Conservation (phyloP, 805 yeast species). For the Candida pseudofarinosa region DNA sequence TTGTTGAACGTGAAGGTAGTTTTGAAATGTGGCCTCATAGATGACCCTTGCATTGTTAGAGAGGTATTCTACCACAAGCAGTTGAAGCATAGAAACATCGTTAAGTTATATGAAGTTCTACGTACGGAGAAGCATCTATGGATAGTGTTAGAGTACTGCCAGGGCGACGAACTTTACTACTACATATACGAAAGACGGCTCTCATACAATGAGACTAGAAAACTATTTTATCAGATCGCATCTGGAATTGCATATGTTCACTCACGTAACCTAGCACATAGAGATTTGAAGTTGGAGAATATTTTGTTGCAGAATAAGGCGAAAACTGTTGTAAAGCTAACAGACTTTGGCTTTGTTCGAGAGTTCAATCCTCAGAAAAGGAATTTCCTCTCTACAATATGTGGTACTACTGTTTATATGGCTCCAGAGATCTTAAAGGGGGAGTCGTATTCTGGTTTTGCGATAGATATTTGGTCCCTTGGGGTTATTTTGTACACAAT, state of each 20-base stretch:
- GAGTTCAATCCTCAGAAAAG: conserved; percentile 50
- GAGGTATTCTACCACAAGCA: conserved; percentile 88
- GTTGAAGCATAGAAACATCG: conserved; percentile 77
- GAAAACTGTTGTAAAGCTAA: conserved; percentile 61
- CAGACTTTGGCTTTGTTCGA: conserved; percentile 93
- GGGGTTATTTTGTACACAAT: conserved; percentile 87
- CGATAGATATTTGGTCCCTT: conserved; percentile 86
- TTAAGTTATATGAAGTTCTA: conserved; percentile 80
- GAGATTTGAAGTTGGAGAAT: conserved; percentile 83
- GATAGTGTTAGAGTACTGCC: conserved; percentile 88
- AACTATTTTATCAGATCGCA: conserved; percentile 60
- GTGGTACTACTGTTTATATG: conserved; percentile 96
- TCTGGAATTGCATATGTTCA: conserved; percentile 74
- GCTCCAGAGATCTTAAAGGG: conserved; percentile 84
- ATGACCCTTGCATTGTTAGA: conserved; percentile 81
- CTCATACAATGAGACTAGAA: conserved; percentile 46
- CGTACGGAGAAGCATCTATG: conserved; percentile 77
- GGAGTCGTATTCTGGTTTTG: conserved; percentile 71
- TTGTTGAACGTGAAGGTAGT: conserved; percentile 74
- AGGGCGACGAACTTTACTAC: conserved; percentile 73
- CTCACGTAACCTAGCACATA: conserved; percentile 69
- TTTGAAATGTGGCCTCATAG: conserved; percentile 70
- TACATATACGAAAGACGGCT: conserved; percentile 53
- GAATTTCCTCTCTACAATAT: conserved; percentile 67
- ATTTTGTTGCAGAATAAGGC: conserved; percentile 53